These are phyloP conservation scores for Penicillium sp. DNA, from an alignment of 2,329 filamentous ascomycete genomes.

Conservation along the genomic window DNA sequence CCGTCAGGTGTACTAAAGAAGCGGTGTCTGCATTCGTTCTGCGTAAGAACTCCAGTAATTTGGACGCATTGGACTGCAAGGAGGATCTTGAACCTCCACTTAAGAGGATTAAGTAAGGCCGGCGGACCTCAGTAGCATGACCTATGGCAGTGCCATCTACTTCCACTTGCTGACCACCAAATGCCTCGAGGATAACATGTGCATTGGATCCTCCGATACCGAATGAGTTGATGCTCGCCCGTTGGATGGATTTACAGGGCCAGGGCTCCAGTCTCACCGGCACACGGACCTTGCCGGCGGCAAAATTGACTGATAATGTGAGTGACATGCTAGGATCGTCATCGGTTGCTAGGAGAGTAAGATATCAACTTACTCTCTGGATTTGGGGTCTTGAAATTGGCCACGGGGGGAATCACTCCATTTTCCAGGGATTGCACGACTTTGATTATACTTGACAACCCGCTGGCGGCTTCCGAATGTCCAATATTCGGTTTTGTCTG, in stretches of 20 bases:
- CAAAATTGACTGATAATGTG: too few relatives aligned
- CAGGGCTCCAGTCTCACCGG: constrained; percentile 8
- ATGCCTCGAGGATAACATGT: constrained; percentile 8
- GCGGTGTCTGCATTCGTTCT: too few relatives aligned
- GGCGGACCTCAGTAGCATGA: neutral
- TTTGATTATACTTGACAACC: constrained; percentile 44
- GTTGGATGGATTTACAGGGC: constrained; percentile 4
- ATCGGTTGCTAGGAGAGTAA: too few relatives aligned
- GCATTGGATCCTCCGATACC: constrained; percentile 21
- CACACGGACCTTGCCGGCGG: constrained; percentile 2
- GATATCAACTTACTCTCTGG: constrained; percentile 10
- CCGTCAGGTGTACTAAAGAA: too few relatives aligned
- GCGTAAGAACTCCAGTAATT: too few relatives aligned
- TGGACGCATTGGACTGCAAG: too few relatives aligned
- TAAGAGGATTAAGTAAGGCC: too few relatives aligned
- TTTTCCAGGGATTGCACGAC: constrained; percentile 40
- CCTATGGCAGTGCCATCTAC: neutral
- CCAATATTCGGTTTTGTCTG: constrained; percentile 40
- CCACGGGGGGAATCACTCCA: constrained; percentile 16
- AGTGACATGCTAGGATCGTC: too few relatives aligned
- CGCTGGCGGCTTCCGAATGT: constrained; percentile 44
- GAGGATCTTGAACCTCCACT: too few relatives aligned
- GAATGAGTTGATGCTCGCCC: constrained; percentile 18
- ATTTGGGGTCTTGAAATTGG: constrained; percentile 30
- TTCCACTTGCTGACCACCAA: neutral